These are phyloP conservation scores for Ambrosia trifida DNA, from an alignment of 129 eudicot species.

Conservation along the genomic window DNA sequence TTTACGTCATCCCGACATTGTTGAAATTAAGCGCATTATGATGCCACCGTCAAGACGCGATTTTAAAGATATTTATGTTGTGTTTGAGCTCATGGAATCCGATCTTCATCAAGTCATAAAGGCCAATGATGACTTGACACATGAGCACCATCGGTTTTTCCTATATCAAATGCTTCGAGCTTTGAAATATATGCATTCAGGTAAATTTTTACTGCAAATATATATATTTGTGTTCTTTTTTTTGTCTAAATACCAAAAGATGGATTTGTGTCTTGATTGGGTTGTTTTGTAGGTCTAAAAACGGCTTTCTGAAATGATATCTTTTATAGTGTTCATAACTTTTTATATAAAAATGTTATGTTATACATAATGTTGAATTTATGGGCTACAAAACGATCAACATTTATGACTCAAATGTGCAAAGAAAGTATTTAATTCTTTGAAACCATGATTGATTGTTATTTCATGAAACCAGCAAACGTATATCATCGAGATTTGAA, in stretches of 20 bases:
- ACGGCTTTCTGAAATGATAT: not conserved
- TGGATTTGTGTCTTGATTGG: not conserved
- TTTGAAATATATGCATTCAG: conserved; percentile 86
- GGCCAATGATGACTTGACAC: conserved; percentile 91
- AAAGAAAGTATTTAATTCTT: not conserved
- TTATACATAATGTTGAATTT: not conserved
- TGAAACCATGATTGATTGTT: not conserved
- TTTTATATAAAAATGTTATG: not conserved
- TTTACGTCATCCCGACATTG: conserved; percentile 83
- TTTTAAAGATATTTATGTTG: conserved; percentile 87
- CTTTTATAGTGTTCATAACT: not conserved
- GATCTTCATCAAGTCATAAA: conserved; percentile 94
- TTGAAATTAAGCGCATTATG: conserved; percentile 86
- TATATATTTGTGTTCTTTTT: not conserved
- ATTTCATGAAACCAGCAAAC: conserved; percentile 60
- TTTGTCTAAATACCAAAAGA: not conserved
- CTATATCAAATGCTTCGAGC: conserved; percentile 88
- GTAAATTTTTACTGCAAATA: conserved; percentile 30
- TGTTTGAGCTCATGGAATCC: conserved; percentile 92
- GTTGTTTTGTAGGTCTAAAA: not conserved
- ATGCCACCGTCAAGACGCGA: conserved; percentile 89
- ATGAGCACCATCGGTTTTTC: conserved; percentile 83
- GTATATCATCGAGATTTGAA: conserved; percentile 90
- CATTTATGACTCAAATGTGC: not conserved
- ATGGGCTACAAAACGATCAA: not conserved